phyloP scores from a whole-genome alignment of 306 rosid species.

The Fragaria vesca region DNA sequence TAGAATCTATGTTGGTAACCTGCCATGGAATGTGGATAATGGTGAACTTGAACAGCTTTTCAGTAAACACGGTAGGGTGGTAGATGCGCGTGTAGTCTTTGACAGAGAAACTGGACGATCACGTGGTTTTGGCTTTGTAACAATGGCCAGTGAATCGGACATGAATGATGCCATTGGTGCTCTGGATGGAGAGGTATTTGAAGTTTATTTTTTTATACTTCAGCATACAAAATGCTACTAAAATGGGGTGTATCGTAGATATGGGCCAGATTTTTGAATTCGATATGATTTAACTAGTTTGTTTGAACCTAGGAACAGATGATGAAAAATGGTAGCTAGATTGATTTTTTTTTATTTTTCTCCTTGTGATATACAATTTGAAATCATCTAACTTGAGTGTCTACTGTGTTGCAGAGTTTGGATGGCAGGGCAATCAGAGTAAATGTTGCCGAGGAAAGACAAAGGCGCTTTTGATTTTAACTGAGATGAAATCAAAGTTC shows the following conservation, averaged over 20 bases:
- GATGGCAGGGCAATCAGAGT: conserved; percentile 86
- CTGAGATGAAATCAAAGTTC: conserved; percentile 28
- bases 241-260: neutral
- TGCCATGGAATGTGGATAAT: conserved; percentile 84
- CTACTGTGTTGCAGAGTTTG: conserved; percentile 50
- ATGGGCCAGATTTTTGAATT: neutral
- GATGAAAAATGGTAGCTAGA: neutral
- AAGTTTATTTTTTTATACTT: neutral
- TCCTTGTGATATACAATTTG: neutral
- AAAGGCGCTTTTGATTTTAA: conserved; percentile 65
- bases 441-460: conserved; percentile 81
- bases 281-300: neutral
- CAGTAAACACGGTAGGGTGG: conserved; percentile 78
- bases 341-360: neutral
- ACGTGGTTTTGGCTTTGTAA: conserved; percentile 95
- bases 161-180: conserved; percentile 88
- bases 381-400: conserved; percentile 19
- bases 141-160: conserved; percentile 68
- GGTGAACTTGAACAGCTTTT: conserved; percentile 65
- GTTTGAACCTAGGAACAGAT: neutral
- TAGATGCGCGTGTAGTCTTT: conserved; percentile 63
- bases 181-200: conserved; percentile 91
- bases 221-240: neutral
- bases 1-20: conserved; percentile 80
- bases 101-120: conserved; percentile 95